phyloP scores from a whole-genome alignment of 352 stramenopile species.

The Aphanomyces invadans region DNA sequence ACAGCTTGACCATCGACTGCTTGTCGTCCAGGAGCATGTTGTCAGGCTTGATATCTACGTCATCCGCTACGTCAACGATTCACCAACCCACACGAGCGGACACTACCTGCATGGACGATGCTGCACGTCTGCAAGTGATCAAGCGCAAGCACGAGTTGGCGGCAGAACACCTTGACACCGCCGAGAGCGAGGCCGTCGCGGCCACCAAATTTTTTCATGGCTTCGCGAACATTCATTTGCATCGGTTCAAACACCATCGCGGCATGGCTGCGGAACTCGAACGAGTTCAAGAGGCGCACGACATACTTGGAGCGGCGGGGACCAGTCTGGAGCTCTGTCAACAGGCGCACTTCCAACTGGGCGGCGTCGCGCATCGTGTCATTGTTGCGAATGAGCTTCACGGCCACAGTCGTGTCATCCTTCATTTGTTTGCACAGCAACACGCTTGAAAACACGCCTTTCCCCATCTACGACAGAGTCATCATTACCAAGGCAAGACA shows the following conservation, averaged over 20 bases:
- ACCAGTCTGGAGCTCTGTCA: constrained; percentile 74
- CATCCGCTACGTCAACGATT: not conserved
- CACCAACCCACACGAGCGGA: too few relatives aligned
- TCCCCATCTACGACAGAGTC: constrained; percentile 76
- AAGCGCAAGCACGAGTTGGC: constrained; percentile 68
- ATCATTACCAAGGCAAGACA: too few relatives aligned
- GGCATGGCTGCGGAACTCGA: constrained; percentile 92
- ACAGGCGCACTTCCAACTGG: constrained; percentile 69
- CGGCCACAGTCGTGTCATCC: constrained; percentile 37
- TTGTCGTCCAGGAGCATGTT: constrained; percentile 97
- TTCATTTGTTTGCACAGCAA: constrained; percentile 82
- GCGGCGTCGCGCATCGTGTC: constrained; percentile 97
- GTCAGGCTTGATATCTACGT: constrained; percentile 94
- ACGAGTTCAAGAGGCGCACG: constrained; percentile 73
- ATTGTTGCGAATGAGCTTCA: constrained; percentile 94
- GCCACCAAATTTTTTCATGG: constrained; percentile 85
- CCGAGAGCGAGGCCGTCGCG: constrained; percentile 77
- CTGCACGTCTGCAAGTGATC: constrained; percentile 60
- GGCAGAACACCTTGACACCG: constrained; percentile 77
- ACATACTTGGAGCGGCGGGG: constrained; percentile 76
- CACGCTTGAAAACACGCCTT: constrained; percentile 98
- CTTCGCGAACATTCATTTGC: constrained; percentile 94
- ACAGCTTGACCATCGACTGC: constrained; percentile 93
- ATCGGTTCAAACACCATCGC: constrained; percentile 96
- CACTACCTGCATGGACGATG: constrained; percentile 93